Percentiles rank a stretch among this genome's conserved stretches.
Conservation (phyloP, 225 moss, liverwort and hornwort genomes). For the Sphagnum contortum region DNA sequence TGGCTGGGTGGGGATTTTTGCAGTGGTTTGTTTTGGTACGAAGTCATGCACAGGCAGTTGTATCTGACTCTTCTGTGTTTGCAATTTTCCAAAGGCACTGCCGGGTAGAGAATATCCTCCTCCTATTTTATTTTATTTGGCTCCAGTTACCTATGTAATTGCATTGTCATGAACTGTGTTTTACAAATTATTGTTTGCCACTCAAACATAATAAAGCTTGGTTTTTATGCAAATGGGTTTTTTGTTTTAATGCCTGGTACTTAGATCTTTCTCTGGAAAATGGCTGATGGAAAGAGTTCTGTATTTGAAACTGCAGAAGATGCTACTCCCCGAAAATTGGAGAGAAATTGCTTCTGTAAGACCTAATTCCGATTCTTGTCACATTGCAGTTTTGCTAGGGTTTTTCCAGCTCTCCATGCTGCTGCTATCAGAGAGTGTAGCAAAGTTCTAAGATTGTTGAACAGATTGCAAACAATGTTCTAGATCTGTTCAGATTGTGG, state of each 20-base stretch:
- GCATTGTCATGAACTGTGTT: background rate
- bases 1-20: constrained; percentile 11
- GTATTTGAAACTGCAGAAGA: constrained; percentile 54
- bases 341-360: constrained; percentile 54
- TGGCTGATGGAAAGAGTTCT: background rate
- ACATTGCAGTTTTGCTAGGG: no score
- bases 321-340: constrained; percentile 80
- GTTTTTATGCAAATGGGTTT: no score
- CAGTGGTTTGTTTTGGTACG: constrained; percentile 98
- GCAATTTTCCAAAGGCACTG: constrained; percentile 72
- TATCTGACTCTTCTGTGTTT: constrained; percentile 46
- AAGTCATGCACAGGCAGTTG: constrained; percentile 77
- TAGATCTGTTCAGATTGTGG: no score
- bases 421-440: no score
- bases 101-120: constrained; percentile 36
- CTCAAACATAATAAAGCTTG: no score
- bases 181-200: no score
- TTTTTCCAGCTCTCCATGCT: no score
- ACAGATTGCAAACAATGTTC: no score
- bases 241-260: no score
- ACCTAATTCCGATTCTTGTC: background rate
- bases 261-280: background rate
- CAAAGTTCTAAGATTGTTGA: no score
- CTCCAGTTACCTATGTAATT: background rate
- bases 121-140: constrained; percentile 2